Evolutionary conservation across 768 basidiomycete genomes (phyloP).

Genomic region (Panellus pusillus): DNA sequence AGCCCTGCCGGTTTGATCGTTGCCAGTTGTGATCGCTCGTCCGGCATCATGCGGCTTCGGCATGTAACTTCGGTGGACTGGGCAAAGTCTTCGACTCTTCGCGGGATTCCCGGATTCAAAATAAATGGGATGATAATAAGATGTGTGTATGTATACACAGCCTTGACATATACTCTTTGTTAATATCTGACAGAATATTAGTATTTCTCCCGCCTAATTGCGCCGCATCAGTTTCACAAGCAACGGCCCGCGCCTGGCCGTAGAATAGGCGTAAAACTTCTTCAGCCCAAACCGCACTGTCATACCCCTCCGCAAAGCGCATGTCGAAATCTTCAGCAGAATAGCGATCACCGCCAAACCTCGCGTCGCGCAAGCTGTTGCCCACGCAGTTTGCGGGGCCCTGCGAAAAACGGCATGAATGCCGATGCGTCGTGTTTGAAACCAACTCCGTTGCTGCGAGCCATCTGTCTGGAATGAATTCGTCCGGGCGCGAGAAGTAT

Average conservation of each 20-base stretch:
- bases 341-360: slow-evolving; percentile 37
- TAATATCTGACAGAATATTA: too few relatives aligned
- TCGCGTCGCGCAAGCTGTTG: slow-evolving; percentile 42
- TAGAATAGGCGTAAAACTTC: slow-evolving; percentile 35
- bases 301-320: slow-evolving; percentile 33
- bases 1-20: too few relatives aligned
- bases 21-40: too few relatives aligned
- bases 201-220: too few relatives aligned
- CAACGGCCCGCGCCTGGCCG: slow-evolving; percentile 30
- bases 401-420: slow-evolving; percentile 41
- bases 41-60: too few relatives aligned
- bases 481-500: slow-evolving; percentile 46
- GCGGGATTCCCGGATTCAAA: too few relatives aligned
- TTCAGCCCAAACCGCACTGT: slow-evolving; percentile 31
- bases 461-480: slow-evolving; percentile 46
- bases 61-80: too few relatives aligned
- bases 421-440: slow-evolving; percentile 28
- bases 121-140: too few relatives aligned
- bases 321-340: slow-evolving; percentile 40
- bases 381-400: slow-evolving; percentile 43
- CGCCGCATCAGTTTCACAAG: slow-evolving; percentile 31
- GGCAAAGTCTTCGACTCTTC: too few relatives aligned
- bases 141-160: too few relatives aligned
- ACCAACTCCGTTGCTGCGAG: slow-evolving; percentile 15
- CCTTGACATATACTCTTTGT: too few relatives aligned